Evolutionary conservation across 2,329 filamentous ascomycete genomes (phyloP).

Genomic region (Calonectria hawksworthii): DNA sequence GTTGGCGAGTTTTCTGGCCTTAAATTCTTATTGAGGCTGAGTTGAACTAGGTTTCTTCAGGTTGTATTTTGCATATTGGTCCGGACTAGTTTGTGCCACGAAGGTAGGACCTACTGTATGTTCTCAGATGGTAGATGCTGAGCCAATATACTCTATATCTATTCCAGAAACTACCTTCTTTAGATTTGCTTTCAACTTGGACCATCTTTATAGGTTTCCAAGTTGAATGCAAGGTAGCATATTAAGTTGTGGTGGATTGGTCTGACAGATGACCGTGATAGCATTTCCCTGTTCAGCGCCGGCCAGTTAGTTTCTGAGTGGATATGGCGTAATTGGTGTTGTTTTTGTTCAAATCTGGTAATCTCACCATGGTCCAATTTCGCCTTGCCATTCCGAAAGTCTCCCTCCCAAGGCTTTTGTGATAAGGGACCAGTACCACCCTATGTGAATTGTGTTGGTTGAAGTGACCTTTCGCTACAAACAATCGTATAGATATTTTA

Average conservation of each 20-base stretch:
- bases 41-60: neutral
- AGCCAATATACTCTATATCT: conserved; percentile 44
- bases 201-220: conserved; percentile 43
- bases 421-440: conserved; percentile 29
- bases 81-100: neutral
- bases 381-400: conserved; percentile 46
- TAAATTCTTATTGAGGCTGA: neutral
- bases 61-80: neutral
- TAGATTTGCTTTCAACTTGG: conserved; percentile 47
- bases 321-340: neutral
- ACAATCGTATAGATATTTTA: neutral
- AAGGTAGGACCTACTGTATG: neutral
- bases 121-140: conserved; percentile 3
- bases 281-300: neutral
- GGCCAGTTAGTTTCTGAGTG: neutral
- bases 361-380: conserved; percentile 44
- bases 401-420: conserved; percentile 49
- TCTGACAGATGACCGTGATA: neutral
- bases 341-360: neutral
- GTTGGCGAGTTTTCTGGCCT: neutral
- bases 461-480: neutral
- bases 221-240: conserved; percentile 44
- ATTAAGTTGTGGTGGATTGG: conserved; percentile 46
- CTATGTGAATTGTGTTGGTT: neutral
- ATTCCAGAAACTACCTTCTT: conserved; percentile 50